Conservation (phyloP, 2,329 filamentous ascomycete genomes). For the Cytospora schulzeri region DNA sequence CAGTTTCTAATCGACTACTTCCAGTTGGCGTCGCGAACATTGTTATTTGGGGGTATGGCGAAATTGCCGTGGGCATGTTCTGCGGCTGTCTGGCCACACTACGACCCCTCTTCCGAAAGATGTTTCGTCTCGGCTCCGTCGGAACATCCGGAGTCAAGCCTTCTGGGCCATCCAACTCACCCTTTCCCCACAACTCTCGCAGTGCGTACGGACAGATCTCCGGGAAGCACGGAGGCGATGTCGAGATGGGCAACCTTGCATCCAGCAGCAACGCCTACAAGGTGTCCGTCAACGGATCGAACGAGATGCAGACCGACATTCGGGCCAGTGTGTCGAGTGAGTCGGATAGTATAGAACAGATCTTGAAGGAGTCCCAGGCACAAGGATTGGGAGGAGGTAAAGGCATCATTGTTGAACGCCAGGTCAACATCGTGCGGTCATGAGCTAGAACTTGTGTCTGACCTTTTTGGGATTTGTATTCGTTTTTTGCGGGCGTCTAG, state of each 20-base stretch:
- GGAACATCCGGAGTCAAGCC: constrained; percentile 20
- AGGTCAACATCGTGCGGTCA: constrained; percentile 19
- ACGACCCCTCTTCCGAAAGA: constrained; percentile 21
- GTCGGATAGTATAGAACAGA: constrained; percentile 22
- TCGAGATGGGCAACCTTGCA: constrained; percentile 25
- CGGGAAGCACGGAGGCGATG: constrained; percentile 6
- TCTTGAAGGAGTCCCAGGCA: constrained; percentile 14
- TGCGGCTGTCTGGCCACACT: constrained; percentile 26
- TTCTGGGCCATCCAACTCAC: neutral
- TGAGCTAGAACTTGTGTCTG: neutral
- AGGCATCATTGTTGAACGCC: constrained; percentile 22
- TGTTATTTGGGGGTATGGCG: constrained; percentile 26
- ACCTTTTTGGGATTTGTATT: neutral
- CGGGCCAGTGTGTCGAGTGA: constrained; percentile 14
- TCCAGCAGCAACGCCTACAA: constrained; percentile 22
- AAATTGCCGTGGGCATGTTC: constrained; percentile 24
- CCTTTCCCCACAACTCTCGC: constrained; percentile 20
- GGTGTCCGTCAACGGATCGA: neutral
- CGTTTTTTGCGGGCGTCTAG: neutral
- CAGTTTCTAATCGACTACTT: neutral
- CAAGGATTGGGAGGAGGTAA: constrained; percentile 1
- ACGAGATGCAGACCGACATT: neutral
- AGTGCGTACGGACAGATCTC: constrained; percentile 22
- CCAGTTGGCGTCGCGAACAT: constrained; percentile 21
- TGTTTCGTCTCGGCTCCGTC: constrained; percentile 23